Percentiles rank a stretch among this genome's conserved stretches.
Evolutionary conservation across 2,329 filamentous ascomycete species (phyloP).

Genomic region (Fusarium agapanthi): DNA sequence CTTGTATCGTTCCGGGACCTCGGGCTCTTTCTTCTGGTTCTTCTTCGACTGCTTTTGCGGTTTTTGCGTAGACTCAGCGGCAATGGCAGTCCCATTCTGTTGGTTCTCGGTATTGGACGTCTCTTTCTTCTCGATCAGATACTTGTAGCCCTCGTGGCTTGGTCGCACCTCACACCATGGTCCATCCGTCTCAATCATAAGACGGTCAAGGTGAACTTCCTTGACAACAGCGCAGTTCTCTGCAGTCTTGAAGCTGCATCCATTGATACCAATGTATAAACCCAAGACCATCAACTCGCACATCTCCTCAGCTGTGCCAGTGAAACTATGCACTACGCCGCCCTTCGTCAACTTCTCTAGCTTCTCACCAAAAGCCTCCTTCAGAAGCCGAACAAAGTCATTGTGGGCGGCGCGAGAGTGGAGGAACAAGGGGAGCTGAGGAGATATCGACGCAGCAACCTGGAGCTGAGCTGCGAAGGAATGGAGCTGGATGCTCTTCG

Average conservation of each 20-base stretch:
- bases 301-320: slow-evolving; percentile 88
- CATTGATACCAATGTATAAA: slow-evolving; percentile 93
- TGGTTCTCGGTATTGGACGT: slow-evolving; percentile 26
- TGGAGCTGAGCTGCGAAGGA: slow-evolving; percentile 86
- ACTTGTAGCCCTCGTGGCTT: slow-evolving; percentile 84
- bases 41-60: slow-evolving; percentile 55
- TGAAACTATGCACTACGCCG: slow-evolving; percentile 95
- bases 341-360: slow-evolving; percentile 75
- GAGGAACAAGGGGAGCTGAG: slow-evolving; percentile 88
- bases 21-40: slow-evolving; percentile 68
- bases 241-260: slow-evolving; percentile 92
- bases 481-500: slow-evolving; percentile 80
- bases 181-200: slow-evolving; percentile 97
- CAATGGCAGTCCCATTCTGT: slow-evolving; percentile 35
- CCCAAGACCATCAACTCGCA: slow-evolving; percentile 79
- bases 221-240: slow-evolving; percentile 89
- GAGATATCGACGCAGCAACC: slow-evolving; percentile 72
- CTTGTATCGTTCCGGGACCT: slow-evolving; percentile 77
- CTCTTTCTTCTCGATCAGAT: slow-evolving; percentile 59
- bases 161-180: slow-evolving; percentile 97
- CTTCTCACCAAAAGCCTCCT: slow-evolving; percentile 62
- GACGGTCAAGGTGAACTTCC: slow-evolving; percentile 76
- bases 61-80: slow-evolving; percentile 35
- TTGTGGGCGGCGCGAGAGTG: slow-evolving; percentile 88
- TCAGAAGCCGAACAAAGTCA: slow-evolving; percentile 82